Conservation (phyloP, 2,329 filamentous ascomycete species). For the Dichotomopilus funicola region DNA sequence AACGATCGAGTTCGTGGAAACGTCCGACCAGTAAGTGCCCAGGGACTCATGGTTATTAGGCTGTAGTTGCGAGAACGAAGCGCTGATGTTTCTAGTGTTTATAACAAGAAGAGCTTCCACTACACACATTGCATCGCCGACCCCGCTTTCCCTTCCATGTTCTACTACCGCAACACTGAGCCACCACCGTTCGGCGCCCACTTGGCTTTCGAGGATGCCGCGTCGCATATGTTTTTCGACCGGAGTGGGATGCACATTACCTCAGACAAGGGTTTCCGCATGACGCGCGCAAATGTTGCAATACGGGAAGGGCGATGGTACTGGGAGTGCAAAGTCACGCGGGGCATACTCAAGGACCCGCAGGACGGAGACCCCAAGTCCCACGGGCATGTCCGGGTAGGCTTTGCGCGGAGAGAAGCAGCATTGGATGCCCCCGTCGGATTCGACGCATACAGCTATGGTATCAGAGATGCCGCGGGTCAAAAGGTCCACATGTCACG, state of each 20-base stretch:
- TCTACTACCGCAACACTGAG: conserved; percentile 87
- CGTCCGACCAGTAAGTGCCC: conserved; percentile 54
- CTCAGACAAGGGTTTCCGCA: conserved; percentile 88
- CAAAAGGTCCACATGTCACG: conserved; percentile 92
- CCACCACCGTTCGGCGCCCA: conserved; percentile 74
- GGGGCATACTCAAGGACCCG: conserved; percentile 55
- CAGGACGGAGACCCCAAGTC: conserved; percentile 41
- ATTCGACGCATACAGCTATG: conserved; percentile 90
- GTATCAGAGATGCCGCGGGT: conserved; percentile 79
- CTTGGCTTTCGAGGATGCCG: conserved; percentile 88
- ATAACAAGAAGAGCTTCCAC: conserved; percentile 68
- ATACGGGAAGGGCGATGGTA: conserved; percentile 86
- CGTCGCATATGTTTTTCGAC: conserved; percentile 78
- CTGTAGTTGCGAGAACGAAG: too few species aligned
- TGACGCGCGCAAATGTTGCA: conserved; percentile 83
- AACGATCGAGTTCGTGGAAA: conserved; percentile 54
- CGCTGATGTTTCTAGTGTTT: conserved; percentile 42
- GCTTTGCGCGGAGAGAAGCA: conserved; percentile 76
- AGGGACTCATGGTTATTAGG: too few species aligned
- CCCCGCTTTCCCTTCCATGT: conserved; percentile 74
- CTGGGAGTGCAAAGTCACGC: conserved; percentile 86
- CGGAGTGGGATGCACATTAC: conserved; percentile 69
- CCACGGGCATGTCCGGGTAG: conserved; percentile 68
- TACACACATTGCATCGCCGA: conserved; percentile 91
- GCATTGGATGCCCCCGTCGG: conserved; percentile 78